Evolutionary conservation across 257 asterid genomes (phyloP), one percentile per base, ranked within the genome.

Genomic region (Gentiana straminea): DNA sequence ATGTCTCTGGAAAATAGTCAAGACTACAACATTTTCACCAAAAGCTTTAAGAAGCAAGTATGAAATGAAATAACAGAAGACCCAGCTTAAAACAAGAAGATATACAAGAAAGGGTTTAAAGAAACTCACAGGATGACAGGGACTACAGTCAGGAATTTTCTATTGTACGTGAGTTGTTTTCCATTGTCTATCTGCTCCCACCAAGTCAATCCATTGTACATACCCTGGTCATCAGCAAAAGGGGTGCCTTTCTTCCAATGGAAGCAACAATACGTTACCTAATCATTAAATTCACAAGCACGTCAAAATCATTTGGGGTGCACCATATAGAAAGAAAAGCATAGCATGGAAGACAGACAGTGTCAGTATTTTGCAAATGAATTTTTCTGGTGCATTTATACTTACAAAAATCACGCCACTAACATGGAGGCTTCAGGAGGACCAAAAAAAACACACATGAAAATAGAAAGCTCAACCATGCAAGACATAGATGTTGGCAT

Each of bases 221-320:
- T 84, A 38, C 96, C 96, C 81, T 87, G 96, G 66, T 87, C 96
- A 76, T 87, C 96, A 71, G 94, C 83, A 70, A 87, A 87, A 5
- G 96, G 96, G 24, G 96, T 87, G 69, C 96, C 96, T 75, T 87
- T 87, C 72, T 80, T 82, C 96, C 96, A 87, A 56, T 87, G 96
- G 78, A 87, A 87, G 74, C 80, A 84, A 66, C 78, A 89, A 72
- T 87, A 87, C 10, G 95, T 86, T 35, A 86, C 81, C 95, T 86
- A 59, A 33, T 70, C 55, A 38, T 15, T 33, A 9, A 12, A 53
- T 10, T 32, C 33, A 51, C 55, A 8, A 6, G 38, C 55, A 51
- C 33, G 33, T 50, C 53, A 8, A 50, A 8, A 50, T 50, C 7
- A 50, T 41, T 41, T 2, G 9, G 12, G 46, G 46, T 41, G 46